Conservation (phyloP, 345 rosid genomes). For the Eucalyptus polyanthemos region DNA sequence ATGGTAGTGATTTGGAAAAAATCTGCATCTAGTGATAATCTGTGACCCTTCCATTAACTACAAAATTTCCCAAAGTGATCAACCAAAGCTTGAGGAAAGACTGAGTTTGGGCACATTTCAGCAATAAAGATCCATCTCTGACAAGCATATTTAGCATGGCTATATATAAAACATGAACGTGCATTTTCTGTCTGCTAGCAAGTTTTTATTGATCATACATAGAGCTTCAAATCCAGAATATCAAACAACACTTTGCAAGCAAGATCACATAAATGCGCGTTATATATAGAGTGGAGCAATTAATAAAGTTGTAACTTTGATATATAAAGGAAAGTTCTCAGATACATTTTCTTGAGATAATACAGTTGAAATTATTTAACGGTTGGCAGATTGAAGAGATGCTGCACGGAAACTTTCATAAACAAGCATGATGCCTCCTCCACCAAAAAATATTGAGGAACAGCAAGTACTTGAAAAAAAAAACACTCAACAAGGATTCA, state of each 20-base stretch:
- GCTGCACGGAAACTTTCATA: not conserved
- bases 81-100: not conserved
- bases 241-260: not conserved
- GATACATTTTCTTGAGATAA: not conserved
- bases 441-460: not conserved
- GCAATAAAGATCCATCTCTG: not conserved
- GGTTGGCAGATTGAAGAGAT: not conserved
- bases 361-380: not conserved
- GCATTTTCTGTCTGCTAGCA: not conserved
- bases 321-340: not conserved
- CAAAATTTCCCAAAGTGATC: not conserved
- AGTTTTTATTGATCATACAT: not conserved
- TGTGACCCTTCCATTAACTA: not conserved
- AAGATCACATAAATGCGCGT: not conserved
- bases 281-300: not conserved
- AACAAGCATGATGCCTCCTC: not conserved
- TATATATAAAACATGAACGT: not conserved
- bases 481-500: not conserved
- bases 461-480: not conserved
- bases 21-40: not conserved
- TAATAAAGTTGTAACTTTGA: not conserved
- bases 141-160: not conserved
- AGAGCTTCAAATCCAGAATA: not conserved
- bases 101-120: not conserved
- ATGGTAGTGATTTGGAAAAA: not conserved